These are phyloP conservation scores for Aspergillus uvarum DNA, from an alignment of 2,329 filamentous ascomycete species.

Conservation along the genomic window DNA sequence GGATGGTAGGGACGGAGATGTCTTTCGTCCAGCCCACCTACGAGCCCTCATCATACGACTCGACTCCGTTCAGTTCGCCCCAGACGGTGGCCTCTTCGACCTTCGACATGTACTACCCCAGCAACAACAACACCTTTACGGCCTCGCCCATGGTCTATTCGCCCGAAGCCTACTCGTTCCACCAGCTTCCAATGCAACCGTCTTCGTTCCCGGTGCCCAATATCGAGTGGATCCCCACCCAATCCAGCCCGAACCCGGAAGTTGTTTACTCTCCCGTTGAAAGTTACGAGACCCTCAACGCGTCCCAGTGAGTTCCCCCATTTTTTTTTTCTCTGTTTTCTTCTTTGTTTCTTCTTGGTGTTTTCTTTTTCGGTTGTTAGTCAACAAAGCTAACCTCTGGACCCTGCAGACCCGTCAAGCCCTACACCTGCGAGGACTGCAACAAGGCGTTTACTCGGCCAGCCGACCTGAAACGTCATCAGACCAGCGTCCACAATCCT, in stretches of 20 bases:
- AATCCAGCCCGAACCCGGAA: slow-evolving; percentile 11
- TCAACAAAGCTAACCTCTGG: not conserved
- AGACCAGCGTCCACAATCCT: slow-evolving; percentile 48
- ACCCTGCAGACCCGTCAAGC: slow-evolving; percentile 28
- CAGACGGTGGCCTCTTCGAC: slow-evolving; percentile 7
- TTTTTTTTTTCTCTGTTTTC: not conserved
- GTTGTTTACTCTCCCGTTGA: slow-evolving; percentile 13
- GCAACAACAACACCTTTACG: slow-evolving; percentile 11
- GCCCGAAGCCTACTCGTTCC: slow-evolving; percentile 12
- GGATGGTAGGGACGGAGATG: slow-evolving; percentile 11
- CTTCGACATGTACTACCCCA: slow-evolving; percentile 9
- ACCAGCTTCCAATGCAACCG: slow-evolving; percentile 10
- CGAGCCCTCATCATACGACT: slow-evolving; percentile 5
- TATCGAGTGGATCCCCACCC: slow-evolving; percentile 11
- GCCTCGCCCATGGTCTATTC: slow-evolving; percentile 13
- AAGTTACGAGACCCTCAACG: slow-evolving; percentile 19
- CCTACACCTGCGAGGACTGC: slow-evolving; percentile 36
- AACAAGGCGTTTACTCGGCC: slow-evolving; percentile 46
- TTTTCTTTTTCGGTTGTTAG: not conserved
- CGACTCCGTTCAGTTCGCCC: slow-evolving; percentile 8
- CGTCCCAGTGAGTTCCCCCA: slow-evolving; percentile 26
- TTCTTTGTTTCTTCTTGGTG: not conserved
- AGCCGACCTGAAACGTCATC: slow-evolving; percentile 52
- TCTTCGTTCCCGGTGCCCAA: slow-evolving; percentile 10
- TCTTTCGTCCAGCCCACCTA: slow-evolving; percentile 14